These are phyloP conservation scores for Liquidambar formosana DNA, from an alignment of 164 flowering plant genomes.

Conservation along the genomic window DNA sequence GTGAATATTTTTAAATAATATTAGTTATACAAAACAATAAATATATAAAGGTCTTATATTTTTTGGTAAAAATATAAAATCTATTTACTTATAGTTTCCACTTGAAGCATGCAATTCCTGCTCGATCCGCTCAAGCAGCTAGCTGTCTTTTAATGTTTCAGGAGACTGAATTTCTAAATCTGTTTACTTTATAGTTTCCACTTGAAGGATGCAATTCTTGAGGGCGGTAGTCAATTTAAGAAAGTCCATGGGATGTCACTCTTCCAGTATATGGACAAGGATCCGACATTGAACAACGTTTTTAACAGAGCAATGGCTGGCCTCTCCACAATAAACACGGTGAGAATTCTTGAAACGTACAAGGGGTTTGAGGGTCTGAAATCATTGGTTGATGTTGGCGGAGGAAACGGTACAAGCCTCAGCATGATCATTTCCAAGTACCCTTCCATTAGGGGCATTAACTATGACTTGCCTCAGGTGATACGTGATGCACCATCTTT, in stretches of 20 bases:
- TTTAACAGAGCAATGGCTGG: background rate
- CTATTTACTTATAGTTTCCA: no score
- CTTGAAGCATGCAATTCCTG: no score
- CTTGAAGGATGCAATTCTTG: constrained; percentile 16
- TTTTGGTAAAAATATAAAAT: no score
- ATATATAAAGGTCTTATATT: no score
- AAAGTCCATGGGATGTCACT: constrained; percentile 14
- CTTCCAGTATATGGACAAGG: constrained; percentile 10
- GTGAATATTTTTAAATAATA: no score
- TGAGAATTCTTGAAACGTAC: constrained; percentile 1
- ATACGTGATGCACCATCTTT: no score
- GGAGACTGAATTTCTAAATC: no score
- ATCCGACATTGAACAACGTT: constrained; percentile 6
- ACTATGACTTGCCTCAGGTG: constrained; percentile 1
- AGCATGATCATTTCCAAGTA: background rate
- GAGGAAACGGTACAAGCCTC: constrained; percentile 3
- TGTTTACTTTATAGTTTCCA: constrained; percentile 8
- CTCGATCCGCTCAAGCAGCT: no score
- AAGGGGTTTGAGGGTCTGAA: constrained; percentile 12
- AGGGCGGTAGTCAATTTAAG: constrained; percentile 13
- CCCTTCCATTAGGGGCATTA: constrained; percentile 9
- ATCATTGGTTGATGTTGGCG: constrained; percentile 13
- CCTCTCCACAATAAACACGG: background rate
- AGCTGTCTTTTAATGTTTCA: no score
- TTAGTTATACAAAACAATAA: no score